Conservation (phyloP, 768 basidiomycete species). For the Leccinellum albellum region DNA sequence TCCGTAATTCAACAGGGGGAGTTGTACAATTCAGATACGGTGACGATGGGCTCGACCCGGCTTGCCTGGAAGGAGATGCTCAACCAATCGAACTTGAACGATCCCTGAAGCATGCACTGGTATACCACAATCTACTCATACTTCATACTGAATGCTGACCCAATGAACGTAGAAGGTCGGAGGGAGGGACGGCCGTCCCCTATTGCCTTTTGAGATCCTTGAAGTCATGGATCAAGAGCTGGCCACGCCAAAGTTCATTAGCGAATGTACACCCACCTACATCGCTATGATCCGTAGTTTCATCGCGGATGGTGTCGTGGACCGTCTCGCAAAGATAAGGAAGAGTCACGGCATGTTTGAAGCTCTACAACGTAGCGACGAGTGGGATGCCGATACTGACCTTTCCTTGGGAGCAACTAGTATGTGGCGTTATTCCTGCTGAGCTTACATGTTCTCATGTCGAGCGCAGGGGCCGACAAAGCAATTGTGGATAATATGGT, state of each 20-base stretch:
- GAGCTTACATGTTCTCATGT: neutral
- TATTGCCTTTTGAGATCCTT: constrained; percentile 85
- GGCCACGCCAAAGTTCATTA: constrained; percentile 52
- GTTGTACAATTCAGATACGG: constrained; percentile 97
- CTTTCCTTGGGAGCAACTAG: constrained; percentile 72
- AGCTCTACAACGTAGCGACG: constrained; percentile 66
- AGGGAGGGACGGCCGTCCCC: constrained; percentile 52
- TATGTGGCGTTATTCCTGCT: constrained; percentile 31
- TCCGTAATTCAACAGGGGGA: constrained; percentile 90
- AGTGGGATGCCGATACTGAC: constrained; percentile 78
- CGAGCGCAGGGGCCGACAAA: constrained; percentile 54
- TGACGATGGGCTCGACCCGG: constrained; percentile 96
- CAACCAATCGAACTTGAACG: constrained; percentile 88
- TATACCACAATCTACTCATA: constrained; percentile 30
- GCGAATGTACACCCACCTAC: constrained; percentile 70
- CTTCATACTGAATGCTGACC: constrained; percentile 5
- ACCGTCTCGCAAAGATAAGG: constrained; percentile 63
- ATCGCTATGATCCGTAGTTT: constrained; percentile 66
- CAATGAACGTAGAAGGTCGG: constrained; percentile 53
- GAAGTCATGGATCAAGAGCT: constrained; percentile 68
- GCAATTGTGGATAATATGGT: constrained; percentile 83
- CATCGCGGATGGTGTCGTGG: constrained; percentile 61
- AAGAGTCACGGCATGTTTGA: constrained; percentile 78
- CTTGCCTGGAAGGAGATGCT: constrained; percentile 92
- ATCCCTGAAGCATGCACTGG: constrained; percentile 82